Base-by-base conservation (phyloP, 805 yeast species). In the Pichia manshurica region DNA sequence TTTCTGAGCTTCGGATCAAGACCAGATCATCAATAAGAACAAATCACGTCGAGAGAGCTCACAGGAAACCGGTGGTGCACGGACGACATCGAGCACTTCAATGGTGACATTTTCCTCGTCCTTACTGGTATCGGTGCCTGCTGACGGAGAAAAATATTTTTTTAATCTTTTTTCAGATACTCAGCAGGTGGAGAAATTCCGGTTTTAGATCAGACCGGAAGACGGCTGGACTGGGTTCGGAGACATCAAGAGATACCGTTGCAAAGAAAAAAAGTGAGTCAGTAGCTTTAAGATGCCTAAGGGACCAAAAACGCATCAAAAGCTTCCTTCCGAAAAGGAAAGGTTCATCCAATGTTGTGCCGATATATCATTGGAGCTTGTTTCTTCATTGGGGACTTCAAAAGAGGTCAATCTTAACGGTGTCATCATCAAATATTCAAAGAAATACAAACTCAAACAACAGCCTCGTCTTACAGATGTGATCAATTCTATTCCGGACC, bases 391-490 rank as follows among this genome's bases (percentile, higher is more conserved):
- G 23, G 56, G 52, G 3, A 74, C 79, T 20, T 78, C 85, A 34
- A 84, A 78, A 57, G 95, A 87, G 57, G 81, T 91, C 57, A 93
- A 93, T 63, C 69, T 93, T 57, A 93, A 93, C 67, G 98, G 96
- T 1, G 71, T 93, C 48, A 86, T 93, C 55, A 85, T 84, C 23
- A 74, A 89, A 57, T 79, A 78, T 56, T 87, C 98, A 34, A 90
- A 93, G 63, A 88, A 89, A 68, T 87, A 93, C 72, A 88, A 87
- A 68, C 74, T 93, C 51, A 85, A 87, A 58, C 85, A 84, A 58
- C 98, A 90, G 63, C 99, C 99, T 16, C 74, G 98, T 58, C 73
- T 93, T 44, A 91, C 98, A 1, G 99, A 93, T 67, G 89, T 93
- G 58, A 91, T 93, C 29, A 79, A 88, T 33, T 86, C 98, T 1